phyloP scores from a whole-genome alignment of 441 rosid species.

The Corymbia calophylla region DNA sequence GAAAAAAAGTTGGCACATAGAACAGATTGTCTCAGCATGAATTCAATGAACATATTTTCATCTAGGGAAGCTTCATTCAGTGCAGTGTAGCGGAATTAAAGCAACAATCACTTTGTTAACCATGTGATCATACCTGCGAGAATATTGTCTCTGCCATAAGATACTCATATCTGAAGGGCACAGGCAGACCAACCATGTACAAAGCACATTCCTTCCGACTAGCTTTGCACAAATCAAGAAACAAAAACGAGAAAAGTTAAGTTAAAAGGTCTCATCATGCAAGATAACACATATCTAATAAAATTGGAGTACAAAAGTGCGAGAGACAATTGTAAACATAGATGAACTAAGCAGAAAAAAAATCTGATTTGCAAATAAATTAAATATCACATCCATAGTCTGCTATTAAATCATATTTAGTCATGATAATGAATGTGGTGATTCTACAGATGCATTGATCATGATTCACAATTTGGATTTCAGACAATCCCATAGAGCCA shows the following conservation, averaged over 20 bases:
- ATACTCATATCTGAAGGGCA: conserved; percentile 95
- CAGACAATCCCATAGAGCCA: background rate
- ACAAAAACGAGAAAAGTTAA: conserved; percentile 25
- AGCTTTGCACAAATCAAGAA: conserved; percentile 74
- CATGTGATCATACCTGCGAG: conserved; percentile 63
- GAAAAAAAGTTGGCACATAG: background rate
- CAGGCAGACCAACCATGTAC: conserved; percentile 93
- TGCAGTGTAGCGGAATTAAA: background rate
- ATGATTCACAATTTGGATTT: background rate
- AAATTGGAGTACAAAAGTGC: background rate
- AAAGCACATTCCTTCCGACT: conserved; percentile 99
- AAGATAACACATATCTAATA: background rate
- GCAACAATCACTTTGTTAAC: background rate
- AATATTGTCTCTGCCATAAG: conserved; percentile 98
- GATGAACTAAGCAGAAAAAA: background rate
- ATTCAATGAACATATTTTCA: background rate
- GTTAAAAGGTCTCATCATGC: background rate
- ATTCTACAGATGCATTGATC: background rate
- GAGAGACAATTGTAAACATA: background rate
- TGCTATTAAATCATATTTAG: background rate
- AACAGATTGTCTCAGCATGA: background rate
- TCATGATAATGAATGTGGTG: background rate
- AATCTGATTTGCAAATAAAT: background rate
- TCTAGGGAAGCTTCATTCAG: background rate
- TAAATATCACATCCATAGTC: background rate